Evolutionary conservation across 2,329 filamentous ascomycete genomes (phyloP).

Genomic region (Penicillium sp.): DNA sequence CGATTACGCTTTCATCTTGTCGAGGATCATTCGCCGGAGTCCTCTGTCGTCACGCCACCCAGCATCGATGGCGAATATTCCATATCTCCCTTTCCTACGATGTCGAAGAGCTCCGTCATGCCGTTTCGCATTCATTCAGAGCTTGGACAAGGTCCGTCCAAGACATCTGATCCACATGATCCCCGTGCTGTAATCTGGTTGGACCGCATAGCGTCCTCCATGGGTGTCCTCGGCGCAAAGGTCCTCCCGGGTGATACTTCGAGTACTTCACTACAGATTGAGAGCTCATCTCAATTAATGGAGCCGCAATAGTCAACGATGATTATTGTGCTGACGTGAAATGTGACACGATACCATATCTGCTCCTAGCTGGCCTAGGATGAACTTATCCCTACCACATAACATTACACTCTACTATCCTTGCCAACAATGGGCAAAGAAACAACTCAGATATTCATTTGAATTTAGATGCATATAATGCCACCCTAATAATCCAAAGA

Average conservation of each 20-base stretch:
- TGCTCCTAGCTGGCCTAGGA: background rate
- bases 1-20: constrained; percentile 5
- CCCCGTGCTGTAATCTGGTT: constrained; percentile 29
- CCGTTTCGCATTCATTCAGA: constrained; percentile 30
- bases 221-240: constrained; percentile 31
- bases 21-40: constrained; percentile 18
- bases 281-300: background rate
- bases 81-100: background rate
- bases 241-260: constrained; percentile 8
- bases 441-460: background rate
- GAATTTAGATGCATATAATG: background rate
- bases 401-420: background rate
- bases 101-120: constrained; percentile 9
- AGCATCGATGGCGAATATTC: constrained; percentile 14
- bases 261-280: background rate
- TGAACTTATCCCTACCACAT: background rate
- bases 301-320: background rate
- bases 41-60: constrained; percentile 3
- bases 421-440: background rate
- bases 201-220: constrained; percentile 33
- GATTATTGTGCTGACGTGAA: background rate
- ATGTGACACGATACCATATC: background rate
- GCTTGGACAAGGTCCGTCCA: constrained; percentile 24
- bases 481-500: constrained; percentile 51
- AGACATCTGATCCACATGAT: constrained; percentile 21